Evolutionary conservation across 208 protist genomes (phyloP), one percentile per base, ranked within the genome.

Genomic region (Acanthamoeba sp.): DNA sequence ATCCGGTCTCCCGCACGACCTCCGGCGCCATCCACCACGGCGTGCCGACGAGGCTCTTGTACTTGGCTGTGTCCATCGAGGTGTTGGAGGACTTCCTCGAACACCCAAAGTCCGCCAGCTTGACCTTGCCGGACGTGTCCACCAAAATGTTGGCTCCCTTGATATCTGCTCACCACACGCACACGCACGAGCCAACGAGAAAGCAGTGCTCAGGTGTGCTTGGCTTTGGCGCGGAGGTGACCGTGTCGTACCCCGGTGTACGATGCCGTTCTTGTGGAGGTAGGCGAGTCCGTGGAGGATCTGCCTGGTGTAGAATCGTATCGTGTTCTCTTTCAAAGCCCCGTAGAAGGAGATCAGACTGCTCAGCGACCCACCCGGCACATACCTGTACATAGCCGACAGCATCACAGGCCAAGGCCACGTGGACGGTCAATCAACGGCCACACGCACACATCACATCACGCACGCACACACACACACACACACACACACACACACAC

Each of bases 121-220:
- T 97, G 36, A 97, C 94, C 27, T 82, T 88, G 73, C 96, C 96
- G 9, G 95, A 42, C 20, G 57, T n/a, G n/a, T 95, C 87, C 59
- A 98, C 88, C 14, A 98, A 62, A 16, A 98, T 95, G 80, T 98
- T 98, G 73, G 98, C 98, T 14, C 88, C 93, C 59, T 98, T 98
- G 18, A 98, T 97, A 85, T 98, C 98, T 94, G 45, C 24, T 16
- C 40, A 45, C n/a, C 18, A 12, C 24, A 18, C 42, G 7, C 20
- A 50, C 2, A 55, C 6, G 34, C 71, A 71, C 18, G 45, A 57
- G 12, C 10, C 7, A 52, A 50, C 18, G n/a, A 89, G n/a, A 62
- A 7, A 55, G 22, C 7, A 76, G 73, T 52, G 66, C 24, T 9
- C 14, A 91, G 57, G 2, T 32, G 2, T 27, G 40, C 32, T 40